phyloP scores from a whole-genome alignment of 2,329 filamentous ascomycete genomes.

The Sclerotinia nivalis region DNA sequence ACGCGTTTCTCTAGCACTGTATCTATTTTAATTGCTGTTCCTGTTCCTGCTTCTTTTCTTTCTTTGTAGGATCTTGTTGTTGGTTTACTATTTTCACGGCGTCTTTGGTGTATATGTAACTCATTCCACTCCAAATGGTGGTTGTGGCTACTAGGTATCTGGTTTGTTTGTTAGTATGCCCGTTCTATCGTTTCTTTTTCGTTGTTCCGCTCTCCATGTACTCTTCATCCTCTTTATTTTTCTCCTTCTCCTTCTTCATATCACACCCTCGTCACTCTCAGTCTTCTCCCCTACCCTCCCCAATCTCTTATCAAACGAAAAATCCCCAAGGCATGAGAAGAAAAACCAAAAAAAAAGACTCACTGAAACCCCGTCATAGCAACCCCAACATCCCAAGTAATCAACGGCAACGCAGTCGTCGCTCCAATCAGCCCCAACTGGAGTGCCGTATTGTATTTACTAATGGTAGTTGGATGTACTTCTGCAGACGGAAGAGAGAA shows the following conservation, averaged over 20 bases:
- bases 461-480: constrained; percentile 79
- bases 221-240: too few species aligned
- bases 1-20: background rate
- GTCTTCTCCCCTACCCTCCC: background rate
- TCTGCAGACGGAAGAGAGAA: constrained; percentile 88
- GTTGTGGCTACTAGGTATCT: constrained; percentile 83
- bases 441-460: constrained; percentile 91
- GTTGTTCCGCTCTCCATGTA: too few species aligned
- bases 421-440: constrained; percentile 85
- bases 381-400: constrained; percentile 58
- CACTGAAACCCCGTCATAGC: constrained; percentile 65
- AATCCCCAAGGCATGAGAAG: too few species aligned
- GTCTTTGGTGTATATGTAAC: constrained; percentile 87
- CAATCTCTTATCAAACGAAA: background rate
- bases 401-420: constrained; percentile 76
- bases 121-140: constrained; percentile 90
- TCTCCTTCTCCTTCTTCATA: background rate
- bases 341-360: constrained; percentile 42
- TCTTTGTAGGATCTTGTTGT: constrained; percentile 36
- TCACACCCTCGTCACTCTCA: background rate
- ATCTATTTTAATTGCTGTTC: background rate
- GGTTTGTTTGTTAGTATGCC: constrained; percentile 32
- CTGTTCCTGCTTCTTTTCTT: constrained; percentile 14
- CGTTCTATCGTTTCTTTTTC: constrained; percentile 34
- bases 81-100: constrained; percentile 79